Percentiles rank a stretch among this genome's conserved stretches.
phyloP scores from a whole-genome alignment of 1,284 basidiomycete genomes.

The Fomitopsis schrenkii region DNA sequence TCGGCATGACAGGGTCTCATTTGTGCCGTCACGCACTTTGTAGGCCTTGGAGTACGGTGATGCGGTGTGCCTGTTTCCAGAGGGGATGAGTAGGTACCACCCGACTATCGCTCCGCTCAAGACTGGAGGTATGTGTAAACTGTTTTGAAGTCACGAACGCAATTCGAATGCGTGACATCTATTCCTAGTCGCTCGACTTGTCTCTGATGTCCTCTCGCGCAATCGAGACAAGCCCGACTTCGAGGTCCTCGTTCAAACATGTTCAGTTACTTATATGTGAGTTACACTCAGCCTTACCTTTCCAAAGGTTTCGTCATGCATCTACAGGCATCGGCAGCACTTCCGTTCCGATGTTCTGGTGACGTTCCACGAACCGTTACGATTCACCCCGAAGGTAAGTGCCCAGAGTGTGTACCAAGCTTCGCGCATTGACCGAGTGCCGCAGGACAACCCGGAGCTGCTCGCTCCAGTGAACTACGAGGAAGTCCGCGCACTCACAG shows the following conservation, averaged over 20 bases:
- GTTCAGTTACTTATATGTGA: slow-evolving; percentile 81
- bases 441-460: slow-evolving; percentile 65
- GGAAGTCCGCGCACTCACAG: slow-evolving; percentile 58
- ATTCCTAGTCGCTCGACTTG: slow-evolving; percentile 65
- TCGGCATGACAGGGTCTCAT: not conserved
- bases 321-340: slow-evolving; percentile 56
- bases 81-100: slow-evolving; percentile 80
- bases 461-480: slow-evolving; percentile 62
- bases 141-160: not conserved
- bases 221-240: slow-evolving; percentile 67
- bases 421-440: not conserved
- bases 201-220: slow-evolving; percentile 73
- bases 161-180: not conserved
- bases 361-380: slow-evolving; percentile 74
- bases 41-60: slow-evolving; percentile 76
- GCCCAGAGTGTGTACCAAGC: not conserved
- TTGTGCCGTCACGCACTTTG: not conserved
- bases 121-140: slow-evolving; percentile 60
- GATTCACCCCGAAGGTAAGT: slow-evolving; percentile 57
- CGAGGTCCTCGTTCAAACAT: slow-evolving; percentile 68
- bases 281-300: slow-evolving; percentile 11
- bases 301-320: not conserved
- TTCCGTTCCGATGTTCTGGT: slow-evolving; percentile 85
- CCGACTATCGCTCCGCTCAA: slow-evolving; percentile 80
- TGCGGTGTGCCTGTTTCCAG: slow-evolving; percentile 78